Percentiles rank a stretch among this genome's conserved stretches.
Conservation (phyloP, 805 yeast genomes). For the Kodamaea sagamina region DNA sequence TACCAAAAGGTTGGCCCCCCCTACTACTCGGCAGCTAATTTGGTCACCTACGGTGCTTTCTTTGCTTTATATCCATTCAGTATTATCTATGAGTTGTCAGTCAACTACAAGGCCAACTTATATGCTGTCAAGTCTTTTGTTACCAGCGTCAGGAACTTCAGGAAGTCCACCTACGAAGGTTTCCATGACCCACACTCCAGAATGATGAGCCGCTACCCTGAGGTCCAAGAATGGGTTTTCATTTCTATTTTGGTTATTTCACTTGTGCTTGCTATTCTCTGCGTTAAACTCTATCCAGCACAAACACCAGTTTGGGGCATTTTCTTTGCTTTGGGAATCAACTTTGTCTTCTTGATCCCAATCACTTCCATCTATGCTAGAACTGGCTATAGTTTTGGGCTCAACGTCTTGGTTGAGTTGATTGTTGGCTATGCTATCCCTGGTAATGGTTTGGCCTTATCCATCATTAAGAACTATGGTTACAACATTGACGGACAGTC, state of each 20-base stretch:
- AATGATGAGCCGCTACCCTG: conserved; percentile 36
- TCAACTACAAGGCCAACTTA: conserved; percentile 19
- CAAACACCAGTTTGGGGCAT: conserved; percentile 40
- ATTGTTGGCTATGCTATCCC: conserved; percentile 41
- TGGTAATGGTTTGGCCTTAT: conserved; percentile 37
- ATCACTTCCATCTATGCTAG: conserved; percentile 29
- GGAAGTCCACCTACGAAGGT: conserved; percentile 31
- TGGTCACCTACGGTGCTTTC: conserved; percentile 26
- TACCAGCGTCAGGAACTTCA: conserved; percentile 20
- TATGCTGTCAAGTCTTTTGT: conserved; percentile 17
- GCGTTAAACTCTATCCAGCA: conserved; percentile 33
- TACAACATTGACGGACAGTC: conserved; percentile 61
- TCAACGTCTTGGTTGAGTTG: conserved; percentile 40
- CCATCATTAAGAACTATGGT: conserved; percentile 60
- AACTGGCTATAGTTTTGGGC: conserved; percentile 35
- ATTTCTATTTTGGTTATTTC: conserved; percentile 27
- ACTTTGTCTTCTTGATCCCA: conserved; percentile 36
- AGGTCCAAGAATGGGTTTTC: conserved; percentile 38
- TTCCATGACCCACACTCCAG: conserved; percentile 34
- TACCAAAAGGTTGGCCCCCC: conserved; percentile 25
- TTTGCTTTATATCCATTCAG: conserved; percentile 29
- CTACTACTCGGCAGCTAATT: conserved; percentile 25
- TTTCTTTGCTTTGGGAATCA: conserved; percentile 35
- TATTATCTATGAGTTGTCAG: conserved; percentile 21
- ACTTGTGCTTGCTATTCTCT: conserved; percentile 34